Base-by-base conservation (phyloP, 129 eudicot genomes). In the Lactuca saligna region DNA sequence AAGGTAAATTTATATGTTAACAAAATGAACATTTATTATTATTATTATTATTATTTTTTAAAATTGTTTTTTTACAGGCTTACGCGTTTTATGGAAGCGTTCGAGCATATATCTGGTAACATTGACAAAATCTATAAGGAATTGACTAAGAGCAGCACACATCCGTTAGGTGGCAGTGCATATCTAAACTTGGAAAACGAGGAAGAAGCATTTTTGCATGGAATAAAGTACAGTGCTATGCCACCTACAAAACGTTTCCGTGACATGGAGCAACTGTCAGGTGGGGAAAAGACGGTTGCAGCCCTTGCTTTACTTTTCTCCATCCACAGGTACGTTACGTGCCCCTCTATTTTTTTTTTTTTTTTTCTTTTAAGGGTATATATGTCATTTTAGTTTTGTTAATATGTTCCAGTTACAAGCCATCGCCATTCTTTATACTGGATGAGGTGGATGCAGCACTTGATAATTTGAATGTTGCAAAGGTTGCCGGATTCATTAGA, bases 371-470 rank as follows among this genome's bases (percentile, higher is more conserved):
- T 9, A 9, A 44, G 3, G 50, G 3, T 44, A 39, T 39, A 39
- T 39, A 5, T 5, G 10, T 44, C 3, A 39, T 6, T 39, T 39
- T 39, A 0, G 3, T 44, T 2, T 15, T 16, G 1, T 3, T 66
- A 55, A 6, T 57, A 17, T 66, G 29, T 51, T 79, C 69, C 96
- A 94, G 99, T 83, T 94, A 81, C 63, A 85, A 82, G 81, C 97
- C 99, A 29, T 94, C 99, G 1, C 99, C 99, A 17, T 94, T 94
- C 70, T 94, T 94, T 60, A 94, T 94, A 77, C 64, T 94, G 88
- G 99, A 94, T 57, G 99, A 94, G 84, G 99, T 94, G 72, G 99
- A 94, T 72, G 99, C 99, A 37, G 99, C 99, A 14, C 66, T 94
- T 29, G 99, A 94, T 63, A 94, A 94, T 68, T 60, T 94, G 57